Conservation (phyloP, 768 basidiomycete genomes). For the Lentinula sp. region DNA sequence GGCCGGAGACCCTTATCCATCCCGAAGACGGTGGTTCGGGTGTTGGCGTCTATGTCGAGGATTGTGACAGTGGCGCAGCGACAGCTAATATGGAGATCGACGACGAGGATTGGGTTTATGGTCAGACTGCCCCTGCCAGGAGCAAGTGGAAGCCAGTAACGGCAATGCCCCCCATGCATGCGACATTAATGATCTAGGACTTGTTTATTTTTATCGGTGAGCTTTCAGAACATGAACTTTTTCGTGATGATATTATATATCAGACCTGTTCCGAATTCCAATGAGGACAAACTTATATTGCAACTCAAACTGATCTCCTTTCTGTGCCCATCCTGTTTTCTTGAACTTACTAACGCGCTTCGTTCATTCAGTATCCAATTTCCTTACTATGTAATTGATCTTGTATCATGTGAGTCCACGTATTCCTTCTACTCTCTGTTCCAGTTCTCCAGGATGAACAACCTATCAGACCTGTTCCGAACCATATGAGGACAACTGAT, state of each 20-base stretch:
- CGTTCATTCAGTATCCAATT: not conserved
- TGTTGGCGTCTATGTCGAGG: conserved; percentile 75
- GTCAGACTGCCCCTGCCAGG: conserved; percentile 44
- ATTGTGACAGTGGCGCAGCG: conserved; percentile 44
- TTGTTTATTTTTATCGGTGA: conserved; percentile 14
- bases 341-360: not conserved
- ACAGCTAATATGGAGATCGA: conserved; percentile 32
- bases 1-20: conserved; percentile 56
- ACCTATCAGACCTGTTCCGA: conserved; percentile 66
- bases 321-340: not conserved
- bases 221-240: conserved; percentile 7
- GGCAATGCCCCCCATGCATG: conserved; percentile 46
- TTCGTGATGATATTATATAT: conserved; percentile 51
- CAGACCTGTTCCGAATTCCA: conserved; percentile 75
- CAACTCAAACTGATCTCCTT: conserved; percentile 33
- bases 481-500: conserved; percentile 47
- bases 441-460: conserved; percentile 35
- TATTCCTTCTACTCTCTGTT: not conserved
- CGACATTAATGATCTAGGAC: conserved; percentile 14
- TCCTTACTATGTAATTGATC: conserved; percentile 8
- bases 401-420: conserved; percentile 28
- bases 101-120: conserved; percentile 62
- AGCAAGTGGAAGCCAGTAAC: conserved; percentile 51
- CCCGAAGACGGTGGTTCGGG: conserved; percentile 59
- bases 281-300: conserved; percentile 62